These are phyloP conservation scores for Pestalotiopsis sp. DNA, from an alignment of 2,329 filamentous ascomycete species.

Conservation along the genomic window DNA sequence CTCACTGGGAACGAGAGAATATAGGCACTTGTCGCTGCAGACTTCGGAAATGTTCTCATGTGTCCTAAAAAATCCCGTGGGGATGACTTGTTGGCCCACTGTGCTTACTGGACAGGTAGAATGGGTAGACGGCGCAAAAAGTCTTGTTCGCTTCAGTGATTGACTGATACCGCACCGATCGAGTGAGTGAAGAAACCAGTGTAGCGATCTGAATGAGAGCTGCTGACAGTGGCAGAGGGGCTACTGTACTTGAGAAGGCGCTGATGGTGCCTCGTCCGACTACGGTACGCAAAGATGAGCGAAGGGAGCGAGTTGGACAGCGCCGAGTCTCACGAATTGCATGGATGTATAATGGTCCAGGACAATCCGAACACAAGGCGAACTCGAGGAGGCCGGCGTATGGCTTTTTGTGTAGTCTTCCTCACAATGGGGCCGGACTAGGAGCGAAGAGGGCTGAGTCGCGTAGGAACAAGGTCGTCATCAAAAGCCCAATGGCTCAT, in stretches of 20 bases:
- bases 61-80: not conserved
- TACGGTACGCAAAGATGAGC: not conserved
- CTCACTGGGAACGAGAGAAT: not conserved
- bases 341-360: not conserved
- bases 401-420: conserved; percentile 1
- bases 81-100: not conserved
- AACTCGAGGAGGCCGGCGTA: not conserved
- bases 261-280: not conserved
- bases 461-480: conserved; percentile 9
- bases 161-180: not conserved
- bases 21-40: not conserved
- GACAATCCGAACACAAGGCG: not conserved
- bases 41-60: conserved; percentile 7
- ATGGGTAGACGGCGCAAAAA: not conserved
- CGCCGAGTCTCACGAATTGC: not conserved
- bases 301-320: not conserved
- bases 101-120: not conserved
- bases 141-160: not conserved
- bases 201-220: not conserved
- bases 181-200: not conserved
- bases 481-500: conserved; percentile 8
- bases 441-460: conserved; percentile 5
- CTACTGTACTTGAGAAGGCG: not conserved
- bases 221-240: not conserved
- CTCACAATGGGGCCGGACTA: not conserved